phyloP scores from a whole-genome alignment of 2,329 filamentous ascomycete species.

The Neofusicoccum umdonicola region DNA sequence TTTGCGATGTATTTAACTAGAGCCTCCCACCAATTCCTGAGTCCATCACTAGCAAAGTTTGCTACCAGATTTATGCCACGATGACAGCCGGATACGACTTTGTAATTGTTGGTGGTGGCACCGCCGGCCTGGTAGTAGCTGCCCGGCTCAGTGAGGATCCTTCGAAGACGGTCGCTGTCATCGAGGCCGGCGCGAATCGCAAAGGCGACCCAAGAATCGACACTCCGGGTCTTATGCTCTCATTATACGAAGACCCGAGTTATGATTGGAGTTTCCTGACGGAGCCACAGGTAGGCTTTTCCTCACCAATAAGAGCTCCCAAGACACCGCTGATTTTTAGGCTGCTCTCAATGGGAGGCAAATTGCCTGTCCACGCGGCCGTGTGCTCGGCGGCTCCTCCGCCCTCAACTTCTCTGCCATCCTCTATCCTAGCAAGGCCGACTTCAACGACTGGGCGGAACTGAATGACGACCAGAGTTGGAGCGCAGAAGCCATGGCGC shows the following conservation, averaged over 20 bases:
- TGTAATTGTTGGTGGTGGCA: slow-evolving; percentile 20
- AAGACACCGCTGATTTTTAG: slow-evolving; percentile 23
- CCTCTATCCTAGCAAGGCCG: slow-evolving; percentile 23
- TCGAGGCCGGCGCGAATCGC: slow-evolving; percentile 24
- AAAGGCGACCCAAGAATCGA: slow-evolving; percentile 28
- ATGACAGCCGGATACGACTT: slow-evolving; percentile 4
- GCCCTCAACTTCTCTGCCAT: slow-evolving; percentile 30
- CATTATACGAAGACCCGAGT: slow-evolving; percentile 27
- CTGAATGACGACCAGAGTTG: slow-evolving; percentile 57
- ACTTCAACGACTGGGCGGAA: slow-evolving; percentile 53
- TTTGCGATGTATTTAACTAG: too few species aligned
- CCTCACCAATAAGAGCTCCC: neutral
- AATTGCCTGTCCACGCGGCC: slow-evolving; percentile 29
- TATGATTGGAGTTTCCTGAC: slow-evolving; percentile 33
- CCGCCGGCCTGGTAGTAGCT: slow-evolving; percentile 20
- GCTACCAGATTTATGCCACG: too few species aligned
- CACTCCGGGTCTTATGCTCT: slow-evolving; percentile 24
- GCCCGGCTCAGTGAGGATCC: slow-evolving; percentile 28
- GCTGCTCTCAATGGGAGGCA: slow-evolving; percentile 21
- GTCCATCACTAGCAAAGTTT: too few species aligned
- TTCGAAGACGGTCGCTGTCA: slow-evolving; percentile 20
- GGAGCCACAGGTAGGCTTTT: slow-evolving; percentile 26
- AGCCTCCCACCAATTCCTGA: too few species aligned
- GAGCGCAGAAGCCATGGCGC: slow-evolving; percentile 49
- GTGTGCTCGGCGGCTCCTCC: slow-evolving; percentile 37